phyloP scores from a whole-genome alignment of 345 rosid genomes.

The Melaleuca alternifolia region DNA sequence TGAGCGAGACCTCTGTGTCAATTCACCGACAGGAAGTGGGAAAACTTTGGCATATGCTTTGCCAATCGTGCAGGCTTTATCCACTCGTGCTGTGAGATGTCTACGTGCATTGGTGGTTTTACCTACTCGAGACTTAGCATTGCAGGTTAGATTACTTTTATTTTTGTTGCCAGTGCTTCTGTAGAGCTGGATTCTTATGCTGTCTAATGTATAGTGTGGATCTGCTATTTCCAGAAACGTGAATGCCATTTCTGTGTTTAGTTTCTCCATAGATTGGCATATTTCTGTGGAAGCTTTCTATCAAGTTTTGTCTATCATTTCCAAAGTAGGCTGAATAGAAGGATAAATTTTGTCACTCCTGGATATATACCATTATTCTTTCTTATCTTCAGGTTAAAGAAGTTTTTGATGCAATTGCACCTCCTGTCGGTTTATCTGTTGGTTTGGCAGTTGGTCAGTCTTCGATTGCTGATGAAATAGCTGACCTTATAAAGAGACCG shows the following conservation, averaged over 20 bases:
- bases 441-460: conserved; percentile 96
- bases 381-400: conserved; percentile 54
- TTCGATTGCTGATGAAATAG: conserved; percentile 78
- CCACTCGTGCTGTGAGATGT: conserved; percentile 57
- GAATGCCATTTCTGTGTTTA: background rate
- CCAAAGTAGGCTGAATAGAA: background rate
- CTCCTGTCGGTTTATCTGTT: conserved; percentile 85
- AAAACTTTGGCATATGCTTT: conserved; percentile 89
- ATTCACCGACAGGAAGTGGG: conserved; percentile 94
- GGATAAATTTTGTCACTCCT: background rate
- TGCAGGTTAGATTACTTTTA: conserved; percentile 43
- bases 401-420: conserved; percentile 86
- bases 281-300: background rate
- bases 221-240: background rate
- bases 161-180: background rate
- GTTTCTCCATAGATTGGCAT: background rate
- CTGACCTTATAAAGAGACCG: conserved; percentile 65
- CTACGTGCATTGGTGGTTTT: conserved; percentile 86
- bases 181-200: background rate
- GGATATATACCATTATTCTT: background rate
- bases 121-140: conserved; percentile 91
- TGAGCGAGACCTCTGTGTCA: conserved; percentile 75
- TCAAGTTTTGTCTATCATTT: background rate
- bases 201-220: background rate
- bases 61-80: conserved; percentile 68